Percentiles rank a stretch among this genome's conserved stretches.
phyloP scores from a whole-genome alignment of 208 protist species.

The Leishmania tropica region DNA sequence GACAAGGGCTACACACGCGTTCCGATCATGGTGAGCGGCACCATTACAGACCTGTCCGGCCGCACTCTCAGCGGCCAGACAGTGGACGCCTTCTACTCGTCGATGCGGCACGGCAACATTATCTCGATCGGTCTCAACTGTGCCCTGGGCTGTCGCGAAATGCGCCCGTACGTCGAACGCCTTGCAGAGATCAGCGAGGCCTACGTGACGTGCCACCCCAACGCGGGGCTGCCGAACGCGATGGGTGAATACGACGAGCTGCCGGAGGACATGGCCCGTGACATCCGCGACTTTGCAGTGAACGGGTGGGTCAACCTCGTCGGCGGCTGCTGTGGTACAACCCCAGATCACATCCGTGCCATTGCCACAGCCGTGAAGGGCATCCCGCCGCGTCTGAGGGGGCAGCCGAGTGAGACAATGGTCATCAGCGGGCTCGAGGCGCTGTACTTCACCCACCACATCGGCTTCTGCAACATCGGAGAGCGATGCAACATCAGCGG shows the following conservation, averaged over 20 bases:
- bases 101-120: slow-evolving; percentile 84
- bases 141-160: slow-evolving; percentile 83
- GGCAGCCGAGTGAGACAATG: slow-evolving; percentile 37
- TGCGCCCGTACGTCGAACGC: slow-evolving; percentile 60
- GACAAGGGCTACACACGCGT: slow-evolving; percentile 53
- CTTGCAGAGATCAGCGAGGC: slow-evolving; percentile 58
- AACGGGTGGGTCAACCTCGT: slow-evolving; percentile 70
- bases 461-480: slow-evolving; percentile 97
- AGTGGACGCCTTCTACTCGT: slow-evolving; percentile 94
- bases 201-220: slow-evolving; percentile 75
- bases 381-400: slow-evolving; percentile 37
- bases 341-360: slow-evolving; percentile 70
- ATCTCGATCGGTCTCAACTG: slow-evolving; percentile 96
- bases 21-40: slow-evolving; percentile 91
- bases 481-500: slow-evolving; percentile 98
- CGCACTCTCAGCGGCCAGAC: slow-evolving; percentile 97
- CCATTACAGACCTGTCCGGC: slow-evolving; percentile 93
- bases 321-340: slow-evolving; percentile 80
- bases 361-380: slow-evolving; percentile 47
- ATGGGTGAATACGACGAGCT: slow-evolving; percentile 80
- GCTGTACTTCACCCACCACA: slow-evolving; percentile 67
- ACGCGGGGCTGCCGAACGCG: slow-evolving; percentile 80
- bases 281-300: slow-evolving; percentile 54
- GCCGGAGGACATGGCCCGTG: slow-evolving; percentile 65
- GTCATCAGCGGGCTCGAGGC: slow-evolving; percentile 90